Conservation (phyloP, 2,329 filamentous ascomycete species). For the Coniochaeta sp. region DNA sequence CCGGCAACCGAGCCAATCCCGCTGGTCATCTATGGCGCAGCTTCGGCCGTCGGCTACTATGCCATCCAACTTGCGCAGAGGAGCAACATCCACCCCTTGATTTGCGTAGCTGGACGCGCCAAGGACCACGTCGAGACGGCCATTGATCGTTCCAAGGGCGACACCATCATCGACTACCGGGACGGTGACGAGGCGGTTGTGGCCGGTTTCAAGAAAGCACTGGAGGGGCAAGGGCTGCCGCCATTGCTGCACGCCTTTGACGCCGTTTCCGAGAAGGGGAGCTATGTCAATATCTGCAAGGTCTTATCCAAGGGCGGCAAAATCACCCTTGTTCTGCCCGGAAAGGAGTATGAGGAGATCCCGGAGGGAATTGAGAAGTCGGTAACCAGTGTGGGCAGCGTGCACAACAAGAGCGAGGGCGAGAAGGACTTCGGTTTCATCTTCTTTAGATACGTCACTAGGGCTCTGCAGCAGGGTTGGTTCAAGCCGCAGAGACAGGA, state of each 20-base stretch:
- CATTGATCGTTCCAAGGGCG: constrained; percentile 46
- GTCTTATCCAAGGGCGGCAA: constrained; percentile 31
- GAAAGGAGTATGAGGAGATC: constrained; percentile 17
- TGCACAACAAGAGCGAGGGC: constrained; percentile 19
- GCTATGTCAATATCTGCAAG: constrained; percentile 33
- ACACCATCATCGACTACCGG: constrained; percentile 55
- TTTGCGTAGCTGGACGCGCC: constrained; percentile 50
- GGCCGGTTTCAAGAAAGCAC: constrained; percentile 32
- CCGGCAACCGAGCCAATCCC: constrained; percentile 15
- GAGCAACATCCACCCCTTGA: constrained; percentile 54
- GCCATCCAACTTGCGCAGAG: constrained; percentile 47
- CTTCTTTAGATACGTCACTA: constrained; percentile 26
- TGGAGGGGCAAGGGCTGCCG: constrained; percentile 21
- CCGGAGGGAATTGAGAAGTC: constrained; percentile 15
- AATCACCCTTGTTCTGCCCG: constrained; percentile 30
- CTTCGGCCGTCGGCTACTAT: constrained; percentile 51
- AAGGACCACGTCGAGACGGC: constrained; percentile 41
- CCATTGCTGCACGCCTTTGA: constrained; percentile 48
- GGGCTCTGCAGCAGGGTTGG: constrained; percentile 38
- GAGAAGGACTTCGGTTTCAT: constrained; percentile 24
- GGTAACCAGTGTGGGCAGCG: constrained; percentile 19
- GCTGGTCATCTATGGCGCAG: constrained; percentile 46
- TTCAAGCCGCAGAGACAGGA: constrained; percentile 43
- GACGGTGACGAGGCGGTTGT: constrained; percentile 45
- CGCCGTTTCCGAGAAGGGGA: constrained; percentile 47